phyloP scores from a whole-genome alignment of 2,329 filamentous ascomycete species.

The Hypoxylon sp. region DNA sequence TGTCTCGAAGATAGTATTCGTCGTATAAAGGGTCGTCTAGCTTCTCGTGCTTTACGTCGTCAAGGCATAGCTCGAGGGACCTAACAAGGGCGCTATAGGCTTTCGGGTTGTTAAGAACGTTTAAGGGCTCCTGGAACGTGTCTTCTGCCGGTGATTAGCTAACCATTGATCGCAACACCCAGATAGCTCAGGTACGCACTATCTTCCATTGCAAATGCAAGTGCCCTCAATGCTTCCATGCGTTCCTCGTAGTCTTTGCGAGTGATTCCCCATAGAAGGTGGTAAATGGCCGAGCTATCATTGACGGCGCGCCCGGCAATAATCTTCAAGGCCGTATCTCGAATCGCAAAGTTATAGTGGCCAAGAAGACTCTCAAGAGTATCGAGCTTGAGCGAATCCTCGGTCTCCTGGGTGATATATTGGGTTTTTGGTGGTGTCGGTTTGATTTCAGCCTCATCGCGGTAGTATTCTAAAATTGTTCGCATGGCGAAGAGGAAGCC shows the following conservation, averaged over 20 bases:
- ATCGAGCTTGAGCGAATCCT: constrained; percentile 76
- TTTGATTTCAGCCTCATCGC: constrained; percentile 76
- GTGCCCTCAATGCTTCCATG: constrained; percentile 69
- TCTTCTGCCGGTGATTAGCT: constrained; percentile 54
- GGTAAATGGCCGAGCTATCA: constrained; percentile 66
- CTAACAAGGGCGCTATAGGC: constrained; percentile 72
- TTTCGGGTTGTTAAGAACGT: constrained; percentile 64
- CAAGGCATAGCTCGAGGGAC: constrained; percentile 70
- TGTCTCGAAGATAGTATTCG: constrained; percentile 74
- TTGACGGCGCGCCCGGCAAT: constrained; percentile 72
- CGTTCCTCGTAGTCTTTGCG: constrained; percentile 71
- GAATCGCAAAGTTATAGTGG: constrained; percentile 80
- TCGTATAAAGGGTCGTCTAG: constrained; percentile 72
- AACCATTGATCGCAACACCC: constrained; percentile 44
- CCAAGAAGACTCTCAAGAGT: constrained; percentile 78
- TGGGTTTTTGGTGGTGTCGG: constrained; percentile 75
- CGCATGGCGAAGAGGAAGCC: constrained; percentile 71
- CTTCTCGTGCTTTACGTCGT: constrained; percentile 64
- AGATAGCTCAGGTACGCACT: constrained; percentile 56
- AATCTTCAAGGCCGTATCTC: constrained; percentile 76
- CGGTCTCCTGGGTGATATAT: constrained; percentile 82
- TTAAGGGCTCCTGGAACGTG: constrained; percentile 58
- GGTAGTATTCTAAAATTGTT: constrained; percentile 70
- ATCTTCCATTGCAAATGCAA: constrained; percentile 69
- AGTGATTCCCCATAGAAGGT: constrained; percentile 72